Evolutionary conservation across 1,284 basidiomycete species (phyloP).

Genomic region (Cryptococcus maquisensis): DNA sequence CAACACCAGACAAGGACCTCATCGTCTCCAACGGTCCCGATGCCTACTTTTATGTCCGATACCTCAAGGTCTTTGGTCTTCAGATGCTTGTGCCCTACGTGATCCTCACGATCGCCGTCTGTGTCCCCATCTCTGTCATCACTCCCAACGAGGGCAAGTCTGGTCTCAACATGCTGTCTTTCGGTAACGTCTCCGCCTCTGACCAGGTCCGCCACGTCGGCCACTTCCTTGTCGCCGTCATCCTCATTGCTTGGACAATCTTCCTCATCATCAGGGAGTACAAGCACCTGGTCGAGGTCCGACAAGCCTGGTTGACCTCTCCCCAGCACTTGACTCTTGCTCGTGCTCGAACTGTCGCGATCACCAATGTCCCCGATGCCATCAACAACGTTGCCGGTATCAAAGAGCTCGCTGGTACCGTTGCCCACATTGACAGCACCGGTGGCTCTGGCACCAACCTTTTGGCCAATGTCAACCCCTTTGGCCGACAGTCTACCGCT

Average conservation of each 20-base stretch:
- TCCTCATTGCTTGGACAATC: constrained; percentile 78
- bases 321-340: constrained; percentile 65
- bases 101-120: constrained; percentile 52
- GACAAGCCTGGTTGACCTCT: constrained; percentile 79
- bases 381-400: constrained; percentile 56
- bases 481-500: constrained; percentile 14
- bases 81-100: constrained; percentile 77
- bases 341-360: constrained; percentile 80
- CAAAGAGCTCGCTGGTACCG: constrained; percentile 56
- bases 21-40: constrained; percentile 75
- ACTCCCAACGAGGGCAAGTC: constrained; percentile 52
- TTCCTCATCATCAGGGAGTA: constrained; percentile 78
- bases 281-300: constrained; percentile 69
- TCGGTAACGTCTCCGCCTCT: constrained; percentile 66
- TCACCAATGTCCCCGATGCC: constrained; percentile 81
- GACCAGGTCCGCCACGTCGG: constrained; percentile 64
- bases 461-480: constrained; percentile 3
- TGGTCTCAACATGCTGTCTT: constrained; percentile 71
- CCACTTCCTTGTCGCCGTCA: constrained; percentile 66
- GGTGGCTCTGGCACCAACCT: constrained; percentile 7
- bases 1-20: constrained; percentile 35
- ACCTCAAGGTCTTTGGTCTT: constrained; percentile 51
- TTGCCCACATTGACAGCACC: constrained; percentile 21
- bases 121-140: constrained; percentile 42
- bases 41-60: constrained; percentile 90